phyloP scores from a whole-genome alignment of 768 basidiomycete genomes.

The Mycena crocata region DNA sequence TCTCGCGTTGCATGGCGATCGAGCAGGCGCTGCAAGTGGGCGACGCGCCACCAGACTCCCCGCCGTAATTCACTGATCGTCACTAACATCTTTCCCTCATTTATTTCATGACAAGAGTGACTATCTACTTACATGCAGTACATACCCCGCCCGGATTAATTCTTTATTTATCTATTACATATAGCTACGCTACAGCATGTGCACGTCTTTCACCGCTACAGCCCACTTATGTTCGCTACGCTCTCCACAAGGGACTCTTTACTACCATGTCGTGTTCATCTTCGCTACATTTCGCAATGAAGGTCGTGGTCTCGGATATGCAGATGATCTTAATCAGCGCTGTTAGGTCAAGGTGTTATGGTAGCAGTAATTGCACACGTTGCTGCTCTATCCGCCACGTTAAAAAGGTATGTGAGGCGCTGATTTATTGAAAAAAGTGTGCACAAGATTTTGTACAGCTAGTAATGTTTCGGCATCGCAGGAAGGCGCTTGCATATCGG shows the following conservation, averaged over 20 bases:
- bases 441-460: no score
- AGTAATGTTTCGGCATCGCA: neutral
- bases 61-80: conserved; percentile 12
- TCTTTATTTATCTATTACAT: conserved; percentile 32
- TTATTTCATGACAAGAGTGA: conserved; percentile 11
- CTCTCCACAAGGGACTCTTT: conserved; percentile 62
- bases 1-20: conserved; percentile 74
- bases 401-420: no score
- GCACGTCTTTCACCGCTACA: conserved; percentile 7
- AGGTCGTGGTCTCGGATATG: no score
- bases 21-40: conserved; percentile 58
- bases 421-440: no score
- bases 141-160: conserved; percentile 35
- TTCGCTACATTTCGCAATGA: no score
- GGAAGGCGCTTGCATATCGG: neutral
- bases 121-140: conserved; percentile 9
- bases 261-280: conserved; percentile 91
- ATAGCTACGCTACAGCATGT: conserved; percentile 9
- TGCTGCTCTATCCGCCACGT: no score
- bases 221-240: conserved; percentile 18
- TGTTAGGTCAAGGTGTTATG: no score
- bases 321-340: no score
- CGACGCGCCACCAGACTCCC: conserved; percentile 28
- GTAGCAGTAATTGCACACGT: no score
- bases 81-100: neutral